Evolutionary conservation across 208 protist genomes (phyloP).

Genomic region (Crithidia acanthocephali): DNA sequence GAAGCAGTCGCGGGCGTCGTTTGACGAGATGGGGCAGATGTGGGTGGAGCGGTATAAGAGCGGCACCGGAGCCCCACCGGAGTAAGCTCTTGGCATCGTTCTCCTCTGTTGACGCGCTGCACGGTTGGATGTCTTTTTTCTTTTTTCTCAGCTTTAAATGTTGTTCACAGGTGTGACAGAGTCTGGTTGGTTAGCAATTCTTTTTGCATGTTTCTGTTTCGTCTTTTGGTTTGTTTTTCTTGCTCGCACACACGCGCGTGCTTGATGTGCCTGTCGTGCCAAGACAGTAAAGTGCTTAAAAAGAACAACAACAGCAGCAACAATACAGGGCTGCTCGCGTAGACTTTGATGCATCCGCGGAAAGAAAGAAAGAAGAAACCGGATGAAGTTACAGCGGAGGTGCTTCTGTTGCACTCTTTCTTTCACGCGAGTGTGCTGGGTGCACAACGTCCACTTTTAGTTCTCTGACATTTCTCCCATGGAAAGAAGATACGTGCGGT

Average conservation of each 20-base stretch:
- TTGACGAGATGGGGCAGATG: slow-evolving; percentile 66
- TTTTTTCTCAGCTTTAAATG: slow-evolving; percentile 12
- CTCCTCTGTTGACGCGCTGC: not conserved
- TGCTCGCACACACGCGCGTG: not conserved
- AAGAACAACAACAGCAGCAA: too few species aligned
- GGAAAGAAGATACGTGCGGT: too few species aligned
- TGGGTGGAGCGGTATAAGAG: slow-evolving; percentile 83
- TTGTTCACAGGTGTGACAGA: slow-evolving; percentile 8
- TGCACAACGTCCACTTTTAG: too few species aligned
- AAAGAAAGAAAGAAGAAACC: too few species aligned
- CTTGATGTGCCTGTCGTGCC: not conserved
- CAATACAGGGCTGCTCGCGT: too few species aligned
- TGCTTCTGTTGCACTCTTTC: too few species aligned
- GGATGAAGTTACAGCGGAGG: too few species aligned
- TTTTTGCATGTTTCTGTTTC: not conserved
- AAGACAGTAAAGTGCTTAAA: not conserved
- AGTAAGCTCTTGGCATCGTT: not conserved
- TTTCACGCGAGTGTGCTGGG: too few species aligned
- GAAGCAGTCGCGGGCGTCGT: slow-evolving; percentile 47
- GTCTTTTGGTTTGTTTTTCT: slow-evolving; percentile 8
- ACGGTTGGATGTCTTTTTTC: not conserved
- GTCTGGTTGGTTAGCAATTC: not conserved
- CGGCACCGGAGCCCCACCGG: slow-evolving; percentile 24
- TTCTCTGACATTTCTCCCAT: too few species aligned
- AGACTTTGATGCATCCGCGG: too few species aligned